These are phyloP conservation scores for Diaporthe sp. DNA, from an alignment of 2,329 filamentous ascomycete species.

Conservation along the genomic window DNA sequence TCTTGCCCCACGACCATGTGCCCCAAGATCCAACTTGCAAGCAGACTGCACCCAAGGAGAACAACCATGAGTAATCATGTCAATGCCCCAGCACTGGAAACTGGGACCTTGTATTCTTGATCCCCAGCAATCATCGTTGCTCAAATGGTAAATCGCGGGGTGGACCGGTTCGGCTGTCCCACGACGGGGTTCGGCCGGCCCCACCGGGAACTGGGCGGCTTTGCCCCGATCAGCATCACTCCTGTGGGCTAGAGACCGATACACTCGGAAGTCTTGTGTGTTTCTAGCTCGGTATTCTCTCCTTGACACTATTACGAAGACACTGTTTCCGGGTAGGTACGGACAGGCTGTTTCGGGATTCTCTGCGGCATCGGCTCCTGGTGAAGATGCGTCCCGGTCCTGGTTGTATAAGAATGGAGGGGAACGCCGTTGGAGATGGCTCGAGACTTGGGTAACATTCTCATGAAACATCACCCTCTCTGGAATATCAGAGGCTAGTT, in stretches of 20 bases:
- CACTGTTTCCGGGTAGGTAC: background rate
- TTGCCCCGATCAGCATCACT: conserved; percentile 1
- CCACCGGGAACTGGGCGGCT: conserved; percentile 21
- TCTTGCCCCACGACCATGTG: background rate
- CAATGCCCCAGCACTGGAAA: background rate
- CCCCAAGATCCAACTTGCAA: background rate
- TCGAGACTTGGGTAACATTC: background rate
- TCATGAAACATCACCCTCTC: background rate
- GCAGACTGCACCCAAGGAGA: background rate
- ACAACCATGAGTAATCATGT: background rate
- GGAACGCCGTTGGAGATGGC: conserved; percentile 21
- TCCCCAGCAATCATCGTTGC: background rate
- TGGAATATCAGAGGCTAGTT: background rate
- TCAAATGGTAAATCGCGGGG: background rate
- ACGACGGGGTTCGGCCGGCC: conserved; percentile 21
- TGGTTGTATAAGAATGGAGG: conserved; percentile 9
- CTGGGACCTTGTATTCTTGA: no score
- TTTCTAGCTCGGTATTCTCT: background rate
- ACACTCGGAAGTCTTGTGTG: background rate
- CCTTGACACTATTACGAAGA: background rate
- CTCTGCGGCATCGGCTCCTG: conserved; percentile 20
- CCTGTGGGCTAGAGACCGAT: conserved; percentile 3
- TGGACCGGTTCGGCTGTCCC: background rate
- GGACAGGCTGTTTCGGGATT: background rate
- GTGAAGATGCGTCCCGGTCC: background rate